Conservation (phyloP, 2,329 filamentous ascomycete genomes). For the Aureobasidium sp. region DNA sequence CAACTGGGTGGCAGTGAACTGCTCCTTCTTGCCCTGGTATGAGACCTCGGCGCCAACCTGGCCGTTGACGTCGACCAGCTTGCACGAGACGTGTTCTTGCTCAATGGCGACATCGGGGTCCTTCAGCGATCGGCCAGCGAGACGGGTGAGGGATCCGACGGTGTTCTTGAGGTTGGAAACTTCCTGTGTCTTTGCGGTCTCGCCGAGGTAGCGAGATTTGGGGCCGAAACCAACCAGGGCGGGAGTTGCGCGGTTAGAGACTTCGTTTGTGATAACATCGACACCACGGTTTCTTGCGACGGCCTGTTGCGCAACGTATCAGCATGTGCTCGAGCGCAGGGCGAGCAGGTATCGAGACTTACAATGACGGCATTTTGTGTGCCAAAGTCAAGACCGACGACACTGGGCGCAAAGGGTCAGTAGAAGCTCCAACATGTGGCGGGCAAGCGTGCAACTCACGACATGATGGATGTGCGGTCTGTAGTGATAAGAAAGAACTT, state of each 20-base stretch:
- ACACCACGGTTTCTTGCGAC: slow-evolving; percentile 98
- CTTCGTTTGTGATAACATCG: slow-evolving; percentile 98
- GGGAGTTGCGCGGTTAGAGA: slow-evolving; percentile 96
- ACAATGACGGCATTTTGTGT: slow-evolving; percentile 88
- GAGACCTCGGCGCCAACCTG: slow-evolving; percentile 90
- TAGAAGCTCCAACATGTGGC: slow-evolving; percentile 14
- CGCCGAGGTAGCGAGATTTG: slow-evolving; percentile 88
- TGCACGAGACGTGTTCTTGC: slow-evolving; percentile 81
- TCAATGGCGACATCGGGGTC: slow-evolving; percentile 92
- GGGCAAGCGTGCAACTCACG: background rate
- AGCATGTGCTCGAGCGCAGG: slow-evolving; percentile 8
- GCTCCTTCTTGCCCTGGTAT: slow-evolving; percentile 91
- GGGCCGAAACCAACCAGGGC: slow-evolving; percentile 92
- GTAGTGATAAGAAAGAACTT: slow-evolving; percentile 7
- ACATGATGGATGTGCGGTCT: slow-evolving; percentile 7
- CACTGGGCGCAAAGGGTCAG: slow-evolving; percentile 18
- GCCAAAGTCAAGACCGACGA: slow-evolving; percentile 83
- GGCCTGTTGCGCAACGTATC: slow-evolving; percentile 40
- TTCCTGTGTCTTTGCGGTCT: slow-evolving; percentile 96
- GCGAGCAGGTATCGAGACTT: slow-evolving; percentile 7
- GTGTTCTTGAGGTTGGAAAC: slow-evolving; percentile 99
- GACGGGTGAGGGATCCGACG: slow-evolving; percentile 83
- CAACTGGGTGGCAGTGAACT: slow-evolving; percentile 90
- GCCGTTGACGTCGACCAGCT: slow-evolving; percentile 83
- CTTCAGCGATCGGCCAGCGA: slow-evolving; percentile 76